phyloP scores from a whole-genome alignment of 495 filamentous ascomycete species.

The Penicillium daleae region DNA sequence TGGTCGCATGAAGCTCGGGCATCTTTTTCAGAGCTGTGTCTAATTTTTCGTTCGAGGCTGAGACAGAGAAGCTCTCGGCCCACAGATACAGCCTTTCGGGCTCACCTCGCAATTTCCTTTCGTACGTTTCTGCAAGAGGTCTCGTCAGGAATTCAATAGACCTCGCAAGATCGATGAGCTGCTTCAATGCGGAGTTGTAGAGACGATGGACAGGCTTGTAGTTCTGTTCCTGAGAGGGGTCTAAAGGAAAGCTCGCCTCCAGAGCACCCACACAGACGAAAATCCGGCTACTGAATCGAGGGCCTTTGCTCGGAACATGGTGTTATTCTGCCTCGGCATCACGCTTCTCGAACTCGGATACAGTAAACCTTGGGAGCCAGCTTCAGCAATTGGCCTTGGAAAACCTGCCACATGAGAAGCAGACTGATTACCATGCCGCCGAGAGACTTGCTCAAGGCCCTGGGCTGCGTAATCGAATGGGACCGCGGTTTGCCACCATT shows the following conservation, averaged over 20 bases:
- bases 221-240: no score
- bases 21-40: no score
- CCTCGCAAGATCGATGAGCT: no score
- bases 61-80: no score
- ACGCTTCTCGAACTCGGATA: slow-evolving; percentile 4
- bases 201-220: no score
- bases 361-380: background rate
- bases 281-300: background rate
- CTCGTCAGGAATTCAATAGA: no score
- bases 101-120: no score
- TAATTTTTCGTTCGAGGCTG: no score
- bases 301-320: background rate
- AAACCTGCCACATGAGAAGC: background rate
- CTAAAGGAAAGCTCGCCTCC: background rate
- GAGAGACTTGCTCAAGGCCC: slow-evolving; percentile 1
- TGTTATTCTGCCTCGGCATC: background rate
- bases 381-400: background rate
- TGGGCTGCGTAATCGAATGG: background rate
- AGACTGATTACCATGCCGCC: slow-evolving; percentile 3
- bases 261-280: background rate
- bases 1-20: no score
- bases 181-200: no score
- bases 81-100: no score
- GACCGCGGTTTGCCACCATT: background rate
- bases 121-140: no score